These are phyloP conservation scores for Hymenoscyphus occultus DNA, from an alignment of 2,329 filamentous ascomycete genomes.

Conservation along the genomic window DNA sequence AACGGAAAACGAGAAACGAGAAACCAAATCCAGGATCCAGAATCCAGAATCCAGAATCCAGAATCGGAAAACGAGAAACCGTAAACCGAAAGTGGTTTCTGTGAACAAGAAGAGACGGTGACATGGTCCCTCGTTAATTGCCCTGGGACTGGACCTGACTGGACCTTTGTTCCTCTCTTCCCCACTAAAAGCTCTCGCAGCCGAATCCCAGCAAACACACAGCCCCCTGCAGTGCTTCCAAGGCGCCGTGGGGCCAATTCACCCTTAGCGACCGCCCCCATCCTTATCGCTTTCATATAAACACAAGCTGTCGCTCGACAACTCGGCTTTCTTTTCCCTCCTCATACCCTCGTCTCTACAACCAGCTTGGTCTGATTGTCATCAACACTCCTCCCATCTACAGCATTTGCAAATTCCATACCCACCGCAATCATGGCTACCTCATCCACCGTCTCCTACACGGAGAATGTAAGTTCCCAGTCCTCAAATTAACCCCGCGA, in stretches of 20 bases:
- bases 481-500: conserved; percentile 19
- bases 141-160: not conserved
- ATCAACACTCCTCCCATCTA: conserved; percentile 1
- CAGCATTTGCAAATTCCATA: conserved; percentile 8
- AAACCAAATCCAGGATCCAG: too few relatives aligned
- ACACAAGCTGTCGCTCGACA: conserved; percentile 7
- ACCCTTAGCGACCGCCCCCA: not conserved
- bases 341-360: conserved; percentile 2
- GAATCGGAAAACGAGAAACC: too few relatives aligned
- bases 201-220: not conserved
- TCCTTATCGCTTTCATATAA: conserved; percentile 14
- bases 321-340: not conserved
- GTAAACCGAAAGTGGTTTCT: too few relatives aligned
- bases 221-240: not conserved
- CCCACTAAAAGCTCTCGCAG: not conserved
- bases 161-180: not conserved
- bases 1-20: too few relatives aligned
- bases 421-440: conserved; percentile 32
- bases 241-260: conserved; percentile 1
- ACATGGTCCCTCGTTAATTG: not conserved
- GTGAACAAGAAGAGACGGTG: not conserved
- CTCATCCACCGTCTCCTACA: conserved; percentile 37
- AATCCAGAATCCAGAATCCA: too few relatives aligned
- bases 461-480: conserved; percentile 40
- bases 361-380: conserved; percentile 15